Percentiles rank a stretch among this genome's conserved stretches.
Evolutionary conservation across 768 basidiomycete species (phyloP).

Genomic region (Trametes cinnabarina): DNA sequence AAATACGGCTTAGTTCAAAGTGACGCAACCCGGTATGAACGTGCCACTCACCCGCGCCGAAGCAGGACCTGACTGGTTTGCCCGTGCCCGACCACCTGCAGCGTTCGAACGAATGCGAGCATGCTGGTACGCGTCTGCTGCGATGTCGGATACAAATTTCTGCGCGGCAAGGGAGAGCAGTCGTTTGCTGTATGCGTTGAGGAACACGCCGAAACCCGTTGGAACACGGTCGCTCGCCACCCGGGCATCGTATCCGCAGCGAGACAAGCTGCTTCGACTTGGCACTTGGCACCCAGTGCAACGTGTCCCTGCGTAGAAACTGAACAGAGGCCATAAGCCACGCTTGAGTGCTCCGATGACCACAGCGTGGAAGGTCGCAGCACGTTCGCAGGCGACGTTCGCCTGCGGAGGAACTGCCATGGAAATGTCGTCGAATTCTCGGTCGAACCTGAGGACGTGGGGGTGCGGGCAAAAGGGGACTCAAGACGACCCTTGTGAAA

Average conservation of each 20-base stretch:
- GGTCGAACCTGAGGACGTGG: constrained; percentile 8
- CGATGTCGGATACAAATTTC: constrained; percentile 96
- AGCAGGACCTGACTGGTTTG: constrained; percentile 58
- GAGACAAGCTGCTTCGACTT: too few species aligned
- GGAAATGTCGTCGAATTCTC: constrained; percentile 20
- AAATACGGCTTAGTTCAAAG: too few species aligned
- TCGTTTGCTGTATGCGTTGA: constrained; percentile 73
- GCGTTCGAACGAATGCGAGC: constrained; percentile 94
- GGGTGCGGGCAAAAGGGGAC: constrained; percentile 1
- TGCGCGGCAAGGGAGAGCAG: constrained; percentile 94
- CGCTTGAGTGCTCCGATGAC: neutral
- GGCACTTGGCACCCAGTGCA: too few species aligned
- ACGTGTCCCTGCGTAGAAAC: neutral
- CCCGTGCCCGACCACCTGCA: constrained; percentile 64
- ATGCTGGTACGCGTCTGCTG: constrained; percentile 95
- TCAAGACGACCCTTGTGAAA: neutral
- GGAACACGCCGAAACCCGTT: too few species aligned
- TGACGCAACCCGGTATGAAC: neutral
- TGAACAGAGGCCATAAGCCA: neutral
- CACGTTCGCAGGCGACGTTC: neutral
- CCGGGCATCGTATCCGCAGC: too few species aligned
- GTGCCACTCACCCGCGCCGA: constrained; percentile 56
- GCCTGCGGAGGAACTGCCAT: constrained; percentile 9
- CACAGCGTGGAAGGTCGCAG: neutral
- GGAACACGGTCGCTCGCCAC: too few species aligned